phyloP scores from a whole-genome alignment of 169 alveolate species.

The Blepharisma undulans region DNA sequence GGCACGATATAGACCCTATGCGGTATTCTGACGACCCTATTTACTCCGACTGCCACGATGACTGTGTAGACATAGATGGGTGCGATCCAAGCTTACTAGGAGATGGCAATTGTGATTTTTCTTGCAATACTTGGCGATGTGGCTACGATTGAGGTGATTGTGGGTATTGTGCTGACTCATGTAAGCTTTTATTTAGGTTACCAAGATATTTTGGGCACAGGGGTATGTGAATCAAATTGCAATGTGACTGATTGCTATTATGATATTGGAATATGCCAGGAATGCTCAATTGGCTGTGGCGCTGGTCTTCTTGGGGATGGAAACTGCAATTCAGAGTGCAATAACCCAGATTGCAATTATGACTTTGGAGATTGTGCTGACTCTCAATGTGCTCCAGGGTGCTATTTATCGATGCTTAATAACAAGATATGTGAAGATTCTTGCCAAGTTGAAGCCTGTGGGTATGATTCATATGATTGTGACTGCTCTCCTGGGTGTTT shows the following conservation, averaged over 20 bases:
- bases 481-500: background rate
- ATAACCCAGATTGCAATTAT: background rate
- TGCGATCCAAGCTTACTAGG: background rate
- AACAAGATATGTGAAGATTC: background rate
- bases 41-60: background rate
- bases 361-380: background rate
- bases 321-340: background rate
- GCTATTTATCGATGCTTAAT: background rate
- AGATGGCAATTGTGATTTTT: background rate
- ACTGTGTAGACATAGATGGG: background rate
- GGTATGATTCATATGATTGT: background rate
- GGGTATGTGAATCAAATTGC: background rate
- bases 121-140: background rate
- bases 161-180: conserved; percentile 30
- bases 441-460: background rate
- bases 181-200: background rate
- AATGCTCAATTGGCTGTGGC: background rate
- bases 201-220: background rate
- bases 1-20: background rate
- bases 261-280: background rate
- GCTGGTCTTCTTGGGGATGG: background rate
- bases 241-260: background rate
- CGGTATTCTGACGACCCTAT: background rate
- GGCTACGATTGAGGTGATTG: conserved; percentile 22
- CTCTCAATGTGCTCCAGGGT: background rate